A percentile compares a stretch with the other conserved stretches of the same genome.
Evolutionary conservation across 164 flowering plant species (phyloP).

Genomic region (Echeveria elegans): DNA sequence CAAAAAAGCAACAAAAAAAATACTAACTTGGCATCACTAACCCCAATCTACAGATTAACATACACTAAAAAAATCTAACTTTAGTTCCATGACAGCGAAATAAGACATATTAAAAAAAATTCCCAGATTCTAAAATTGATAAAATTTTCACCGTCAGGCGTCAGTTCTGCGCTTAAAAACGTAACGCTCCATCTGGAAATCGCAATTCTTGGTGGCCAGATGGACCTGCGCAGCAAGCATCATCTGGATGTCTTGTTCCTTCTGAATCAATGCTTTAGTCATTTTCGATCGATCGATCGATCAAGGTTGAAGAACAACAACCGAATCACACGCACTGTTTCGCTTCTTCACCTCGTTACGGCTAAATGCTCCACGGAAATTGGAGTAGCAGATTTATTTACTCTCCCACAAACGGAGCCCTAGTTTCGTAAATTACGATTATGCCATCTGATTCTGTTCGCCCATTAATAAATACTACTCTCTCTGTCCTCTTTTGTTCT

Average conservation of each 20-base stretch:
- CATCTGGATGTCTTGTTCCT: slow-evolving; percentile 75
- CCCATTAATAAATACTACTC: too few relatives aligned
- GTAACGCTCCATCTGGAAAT: slow-evolving; percentile 87
- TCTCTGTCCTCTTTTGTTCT: too few relatives aligned
- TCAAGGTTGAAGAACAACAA: slow-evolving; percentile 22
- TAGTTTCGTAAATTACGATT: neutral
- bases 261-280: slow-evolving; percentile 31
- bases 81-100: neutral
- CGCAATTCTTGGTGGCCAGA: slow-evolving; percentile 80
- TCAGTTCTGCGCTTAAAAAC: slow-evolving; percentile 73
- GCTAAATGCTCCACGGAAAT: neutral
- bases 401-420: neutral
- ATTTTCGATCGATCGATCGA: slow-evolving; percentile 18
- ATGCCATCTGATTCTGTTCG: too few relatives aligned
- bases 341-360: slow-evolving; percentile 5
- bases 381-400: neutral
- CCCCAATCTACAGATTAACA: neutral
- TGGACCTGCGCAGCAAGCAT: slow-evolving; percentile 83
- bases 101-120: too few relatives aligned
- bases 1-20: neutral
- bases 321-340: neutral
- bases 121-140: neutral
- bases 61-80: neutral
- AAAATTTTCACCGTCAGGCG: too few relatives aligned
- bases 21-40: neutral